A percentile compares a stretch with the other conserved stretches of the same genome.
Conservation (phyloP, 192 early-diverging fungal genomes). For the Gonapodya prolifera region DNA sequence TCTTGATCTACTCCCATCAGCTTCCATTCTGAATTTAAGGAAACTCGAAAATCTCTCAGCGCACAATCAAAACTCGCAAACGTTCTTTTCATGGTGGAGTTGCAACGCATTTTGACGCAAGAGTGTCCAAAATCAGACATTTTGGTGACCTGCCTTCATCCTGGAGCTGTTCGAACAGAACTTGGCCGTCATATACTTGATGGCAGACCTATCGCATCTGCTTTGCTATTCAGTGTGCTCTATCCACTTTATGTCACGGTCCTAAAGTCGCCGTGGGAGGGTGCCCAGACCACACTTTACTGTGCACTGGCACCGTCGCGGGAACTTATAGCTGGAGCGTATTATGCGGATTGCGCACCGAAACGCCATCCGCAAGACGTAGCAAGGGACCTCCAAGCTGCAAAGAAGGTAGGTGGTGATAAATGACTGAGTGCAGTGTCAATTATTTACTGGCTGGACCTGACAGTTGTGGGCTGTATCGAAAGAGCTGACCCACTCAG, state of each 20-base stretch:
- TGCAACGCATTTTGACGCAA: neutral
- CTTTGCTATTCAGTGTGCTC: neutral
- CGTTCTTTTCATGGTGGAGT: neutral
- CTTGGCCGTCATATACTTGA: neutral
- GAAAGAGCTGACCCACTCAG: too few relatives aligned
- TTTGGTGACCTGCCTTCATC: neutral
- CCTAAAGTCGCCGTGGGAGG: neutral
- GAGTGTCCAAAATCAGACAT: neutral
- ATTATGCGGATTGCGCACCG: neutral
- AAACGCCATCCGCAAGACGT: neutral
- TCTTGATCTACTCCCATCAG: neutral
- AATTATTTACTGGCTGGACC: too few relatives aligned
- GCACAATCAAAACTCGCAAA: constrained; percentile 1
- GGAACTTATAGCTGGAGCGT: neutral
- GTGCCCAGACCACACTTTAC: neutral
- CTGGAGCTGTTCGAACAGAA: neutral
- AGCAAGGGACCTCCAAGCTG: neutral
- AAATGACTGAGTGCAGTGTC: too few relatives aligned
- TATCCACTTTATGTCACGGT: neutral
- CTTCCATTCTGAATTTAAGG: neutral
- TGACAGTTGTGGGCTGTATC: too few relatives aligned
- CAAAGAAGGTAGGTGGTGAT: neutral
- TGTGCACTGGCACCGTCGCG: neutral
- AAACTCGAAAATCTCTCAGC: neutral
- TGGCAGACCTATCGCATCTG: neutral